Conservation (phyloP, 352 stramenopile genomes). For the Phytopythium aichiense region DNA sequence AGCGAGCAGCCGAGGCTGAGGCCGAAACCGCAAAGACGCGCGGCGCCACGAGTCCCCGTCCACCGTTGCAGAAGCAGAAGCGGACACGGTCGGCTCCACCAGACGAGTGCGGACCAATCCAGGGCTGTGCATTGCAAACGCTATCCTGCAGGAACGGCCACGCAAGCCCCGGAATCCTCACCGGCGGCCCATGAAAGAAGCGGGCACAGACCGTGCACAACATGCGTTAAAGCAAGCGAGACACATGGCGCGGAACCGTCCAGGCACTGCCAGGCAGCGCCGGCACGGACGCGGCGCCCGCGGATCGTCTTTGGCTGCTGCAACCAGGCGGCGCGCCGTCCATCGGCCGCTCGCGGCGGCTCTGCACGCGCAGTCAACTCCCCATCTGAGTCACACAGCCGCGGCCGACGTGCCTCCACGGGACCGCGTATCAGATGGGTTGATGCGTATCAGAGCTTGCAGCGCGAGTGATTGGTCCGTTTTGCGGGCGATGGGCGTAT, state of each 20-base stretch:
- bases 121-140: neutral
- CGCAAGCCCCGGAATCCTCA: neutral
- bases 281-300: neutral
- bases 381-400: neutral
- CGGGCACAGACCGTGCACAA: neutral
- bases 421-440: neutral
- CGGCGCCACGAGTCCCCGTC: neutral
- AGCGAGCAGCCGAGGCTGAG: no score
- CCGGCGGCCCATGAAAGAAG: neutral
- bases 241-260: no score
- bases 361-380: neutral
- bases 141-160: neutral
- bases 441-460: neutral
- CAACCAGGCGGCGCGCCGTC: neutral
- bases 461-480: neutral
- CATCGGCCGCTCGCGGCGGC: neutral
- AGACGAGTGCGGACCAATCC: neutral
- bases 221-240: neutral
- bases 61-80: neutral
- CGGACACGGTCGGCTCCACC: neutral
- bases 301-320: constrained; percentile 1
- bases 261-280: neutral
- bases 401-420: no score
- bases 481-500: neutral
- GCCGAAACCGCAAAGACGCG: neutral